phyloP scores from a whole-genome alignment of 2,329 filamentous ascomycete species.

The Pseudogymnoascus sp. region DNA sequence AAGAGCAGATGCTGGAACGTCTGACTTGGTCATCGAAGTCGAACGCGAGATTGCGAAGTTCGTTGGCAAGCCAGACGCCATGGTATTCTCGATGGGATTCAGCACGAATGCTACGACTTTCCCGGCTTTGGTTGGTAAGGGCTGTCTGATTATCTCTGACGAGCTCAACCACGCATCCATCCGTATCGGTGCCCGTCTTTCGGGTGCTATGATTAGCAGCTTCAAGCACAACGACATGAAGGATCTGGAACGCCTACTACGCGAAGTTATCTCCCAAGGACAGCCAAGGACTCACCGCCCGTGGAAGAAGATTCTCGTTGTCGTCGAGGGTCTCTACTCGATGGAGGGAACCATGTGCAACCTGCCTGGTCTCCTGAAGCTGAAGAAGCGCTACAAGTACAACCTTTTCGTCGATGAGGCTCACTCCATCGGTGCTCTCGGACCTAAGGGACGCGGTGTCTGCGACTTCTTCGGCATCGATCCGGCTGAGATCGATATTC shows the following conservation, averaged over 20 bases:
- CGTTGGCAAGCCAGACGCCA: conserved; percentile 86
- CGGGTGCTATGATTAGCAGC: conserved; percentile 86
- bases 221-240: conserved; percentile 98
- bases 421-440: conserved; percentile 88
- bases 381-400: conserved; percentile 97
- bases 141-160: conserved; percentile 89
- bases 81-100: conserved; percentile 99
- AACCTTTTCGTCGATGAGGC: conserved; percentile 93
- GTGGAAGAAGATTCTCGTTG: conserved; percentile 98
- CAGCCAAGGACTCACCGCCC: conserved; percentile 97
- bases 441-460: conserved; percentile 79
- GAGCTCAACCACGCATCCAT: conserved; percentile 98
- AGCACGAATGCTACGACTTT: conserved; percentile 92
- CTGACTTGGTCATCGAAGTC: conserved; percentile 79
- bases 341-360: conserved; percentile 99
- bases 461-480: conserved; percentile 97
- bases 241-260: conserved; percentile 75
- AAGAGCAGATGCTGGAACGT: conserved; percentile 74
- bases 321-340: conserved; percentile 93
- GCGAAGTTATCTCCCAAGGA: conserved; percentile 90
- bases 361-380: conserved; percentile 73
- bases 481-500: conserved; percentile 77
- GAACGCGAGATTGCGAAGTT: conserved; percentile 85
- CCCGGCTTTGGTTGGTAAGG: conserved; percentile 84
- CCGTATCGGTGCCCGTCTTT: conserved; percentile 86